These are phyloP conservation scores for Ampelocalamus luodianensis DNA, from an alignment of 176 grass and related monocot species.

Conservation along the genomic window DNA sequence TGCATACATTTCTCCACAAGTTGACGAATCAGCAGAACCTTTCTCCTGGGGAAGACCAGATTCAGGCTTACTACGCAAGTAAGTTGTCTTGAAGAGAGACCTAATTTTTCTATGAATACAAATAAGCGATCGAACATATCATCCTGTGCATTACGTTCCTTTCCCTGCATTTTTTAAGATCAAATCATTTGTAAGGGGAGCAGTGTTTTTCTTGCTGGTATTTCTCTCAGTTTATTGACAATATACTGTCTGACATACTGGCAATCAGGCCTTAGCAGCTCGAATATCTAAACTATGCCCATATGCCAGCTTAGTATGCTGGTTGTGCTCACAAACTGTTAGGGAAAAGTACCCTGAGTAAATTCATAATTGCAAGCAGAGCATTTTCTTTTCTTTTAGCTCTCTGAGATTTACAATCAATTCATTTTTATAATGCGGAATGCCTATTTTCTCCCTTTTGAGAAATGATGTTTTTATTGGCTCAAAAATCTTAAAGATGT, in stretches of 20 bases:
- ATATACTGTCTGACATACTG: neutral
- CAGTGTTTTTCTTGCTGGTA: conserved; percentile 18
- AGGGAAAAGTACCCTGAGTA: neutral
- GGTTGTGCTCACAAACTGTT: neutral
- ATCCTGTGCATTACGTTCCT: neutral
- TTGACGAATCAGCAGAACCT: conserved; percentile 82
- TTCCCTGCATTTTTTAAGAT: conserved; percentile 26
- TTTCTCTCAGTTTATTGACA: conserved; percentile 1
- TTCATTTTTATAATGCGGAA: neutral
- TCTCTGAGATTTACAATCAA: neutral
- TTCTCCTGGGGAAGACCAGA: conserved; percentile 96
- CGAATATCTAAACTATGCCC: neutral
- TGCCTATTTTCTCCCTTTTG: neutral
- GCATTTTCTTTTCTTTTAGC: neutral
- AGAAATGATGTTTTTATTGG: neutral
- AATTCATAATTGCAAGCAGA: neutral
- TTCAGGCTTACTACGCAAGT: conserved; percentile 82
- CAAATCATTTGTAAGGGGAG: conserved; percentile 16
- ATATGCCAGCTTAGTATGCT: conserved; percentile 8
- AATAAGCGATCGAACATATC: neutral
- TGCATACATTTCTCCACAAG: conserved; percentile 80
- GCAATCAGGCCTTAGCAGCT: neutral
- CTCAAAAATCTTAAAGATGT: neutral
- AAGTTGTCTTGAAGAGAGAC: conserved; percentile 55
- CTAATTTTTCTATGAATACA: neutral